Base-by-base conservation (phyloP, 805 yeast species). In the Wickerhamiella sergipiensis region DNA sequence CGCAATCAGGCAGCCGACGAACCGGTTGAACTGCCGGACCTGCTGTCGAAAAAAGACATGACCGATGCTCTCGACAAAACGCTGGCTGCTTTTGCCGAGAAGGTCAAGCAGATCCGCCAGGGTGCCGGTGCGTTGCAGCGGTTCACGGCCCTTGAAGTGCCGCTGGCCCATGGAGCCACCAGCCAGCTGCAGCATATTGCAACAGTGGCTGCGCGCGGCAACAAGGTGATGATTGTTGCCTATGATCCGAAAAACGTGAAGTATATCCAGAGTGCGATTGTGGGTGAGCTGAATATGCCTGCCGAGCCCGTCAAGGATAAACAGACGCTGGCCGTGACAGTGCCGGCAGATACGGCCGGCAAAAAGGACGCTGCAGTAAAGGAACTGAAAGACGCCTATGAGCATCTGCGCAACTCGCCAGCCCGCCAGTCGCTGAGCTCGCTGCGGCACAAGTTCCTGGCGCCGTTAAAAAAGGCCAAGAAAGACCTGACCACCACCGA, bases 191-290 rank as follows among this genome's bases (percentile, higher is more conserved):
- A 78, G 2, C 38, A 46, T 29, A 45, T 66, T 15, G 66, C 67
- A n/a, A 65, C 67, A 19, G 55, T 67, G n/a, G 64, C 62, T 42
- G 53, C 61, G 26, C 60, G 67, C 15, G 67, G 65, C 36, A 59
- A 57, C 52, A 59, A 58, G 71, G 79, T 29, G 57, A 71, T 86
- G 49, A 67, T 77, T 31, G 77, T 90, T n/a, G 87, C 95, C 0
- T 90, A 83, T 65, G 96, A 90, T 61, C 95, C 95, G 6, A 74
- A 73, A 48, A 75, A 85, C 57, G 74, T 79, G 40, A 83, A 85
- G 58, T 73, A 76, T 53, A 76, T 90, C 26, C 74, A 83, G 26
- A 80, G 87, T 49, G 74, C 89, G 0, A 79, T 90, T 18, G 64
- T 86, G 53, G 82, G 77, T 1, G 72, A 77, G 9, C 67, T 85